These are phyloP conservation scores for Geotrichum macrosporum DNA, from an alignment of 1,139 yeast species.

Conservation along the genomic window DNA sequence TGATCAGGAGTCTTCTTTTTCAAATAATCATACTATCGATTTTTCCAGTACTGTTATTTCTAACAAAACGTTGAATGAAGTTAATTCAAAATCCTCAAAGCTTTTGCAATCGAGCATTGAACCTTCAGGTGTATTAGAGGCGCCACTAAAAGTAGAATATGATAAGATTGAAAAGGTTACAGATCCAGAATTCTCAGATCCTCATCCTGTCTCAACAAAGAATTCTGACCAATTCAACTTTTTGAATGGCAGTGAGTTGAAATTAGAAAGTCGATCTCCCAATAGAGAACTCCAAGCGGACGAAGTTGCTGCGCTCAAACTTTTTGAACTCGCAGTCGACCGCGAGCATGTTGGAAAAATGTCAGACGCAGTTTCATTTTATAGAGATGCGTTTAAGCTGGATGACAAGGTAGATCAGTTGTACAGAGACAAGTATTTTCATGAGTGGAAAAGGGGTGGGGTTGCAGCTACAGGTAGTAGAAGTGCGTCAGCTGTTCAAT, in stretches of 20 bases:
- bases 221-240: neutral
- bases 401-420: slow-evolving; percentile 60
- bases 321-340: slow-evolving; percentile 66
- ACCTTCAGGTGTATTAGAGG: too few species aligned
- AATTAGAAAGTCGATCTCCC: neutral
- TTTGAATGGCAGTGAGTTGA: neutral
- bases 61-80: too few species aligned
- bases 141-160: too few species aligned
- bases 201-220: slow-evolving; percentile 1
- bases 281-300: neutral
- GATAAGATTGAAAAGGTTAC: neutral
- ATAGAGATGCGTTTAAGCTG: slow-evolving; percentile 62
- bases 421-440: slow-evolving; percentile 52
- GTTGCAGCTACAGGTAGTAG: slow-evolving; percentile 1
- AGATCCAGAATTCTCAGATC: slow-evolving; percentile 1
- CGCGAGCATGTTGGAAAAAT: slow-evolving; percentile 70
- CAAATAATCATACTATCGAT: too few species aligned
- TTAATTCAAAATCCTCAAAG: too few species aligned
- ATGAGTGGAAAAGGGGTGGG: slow-evolving; percentile 10
- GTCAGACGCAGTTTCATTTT: slow-evolving; percentile 72
- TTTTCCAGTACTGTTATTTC: too few species aligned
- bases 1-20: too few species aligned
- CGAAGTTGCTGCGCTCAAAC: slow-evolving; percentile 46
- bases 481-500: neutral
- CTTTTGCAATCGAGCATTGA: too few species aligned